Percentiles rank a stretch among this genome's conserved stretches.
phyloP scores from a whole-genome alignment of 2,329 filamentous ascomycete species.

The Cytospora paraplurivora region DNA sequence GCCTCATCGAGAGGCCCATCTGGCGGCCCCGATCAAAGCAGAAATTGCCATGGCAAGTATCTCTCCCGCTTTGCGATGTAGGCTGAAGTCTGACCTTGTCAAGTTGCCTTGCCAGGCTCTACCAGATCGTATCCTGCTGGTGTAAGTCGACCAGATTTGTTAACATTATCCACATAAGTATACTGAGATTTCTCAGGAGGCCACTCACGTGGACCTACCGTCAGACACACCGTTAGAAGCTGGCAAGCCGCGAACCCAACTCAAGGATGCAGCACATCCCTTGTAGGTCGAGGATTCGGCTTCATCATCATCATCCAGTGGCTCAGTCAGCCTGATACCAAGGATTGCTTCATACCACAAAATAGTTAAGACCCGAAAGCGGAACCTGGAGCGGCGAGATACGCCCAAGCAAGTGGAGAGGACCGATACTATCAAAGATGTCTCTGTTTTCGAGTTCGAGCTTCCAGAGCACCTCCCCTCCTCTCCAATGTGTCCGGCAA shows the following conservation, averaged over 20 bases:
- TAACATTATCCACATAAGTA: background rate
- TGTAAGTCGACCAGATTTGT: slow-evolving; percentile 6
- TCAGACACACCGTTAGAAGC: slow-evolving; percentile 4
- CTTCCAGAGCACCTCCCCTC: slow-evolving; percentile 53
- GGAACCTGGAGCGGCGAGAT: slow-evolving; percentile 38
- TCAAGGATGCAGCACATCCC: slow-evolving; percentile 13
- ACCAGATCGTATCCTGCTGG: slow-evolving; percentile 21
- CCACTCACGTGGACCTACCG: slow-evolving; percentile 8
- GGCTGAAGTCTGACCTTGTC: background rate
- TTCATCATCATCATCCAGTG: slow-evolving; percentile 14
- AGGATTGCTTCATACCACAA: slow-evolving; percentile 4
- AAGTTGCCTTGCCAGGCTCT: slow-evolving; percentile 7
- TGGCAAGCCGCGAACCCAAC: slow-evolving; percentile 16
- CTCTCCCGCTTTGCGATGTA: background rate
- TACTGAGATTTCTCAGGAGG: slow-evolving; percentile 10
- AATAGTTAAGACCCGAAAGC: slow-evolving; percentile 17
- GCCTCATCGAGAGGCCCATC: background rate
- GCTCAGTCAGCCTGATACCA: slow-evolving; percentile 1
- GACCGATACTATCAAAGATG: slow-evolving; percentile 30
- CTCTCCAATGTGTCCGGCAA: slow-evolving; percentile 55
- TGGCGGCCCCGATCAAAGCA: background rate
- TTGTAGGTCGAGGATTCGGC: background rate
- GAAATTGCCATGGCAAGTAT: slow-evolving; percentile 10
- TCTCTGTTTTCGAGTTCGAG: slow-evolving; percentile 48
- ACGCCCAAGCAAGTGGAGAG: slow-evolving; percentile 31